Conservation (phyloP, 106 monocot genomes). For the Narthecium ossifragum region DNA sequence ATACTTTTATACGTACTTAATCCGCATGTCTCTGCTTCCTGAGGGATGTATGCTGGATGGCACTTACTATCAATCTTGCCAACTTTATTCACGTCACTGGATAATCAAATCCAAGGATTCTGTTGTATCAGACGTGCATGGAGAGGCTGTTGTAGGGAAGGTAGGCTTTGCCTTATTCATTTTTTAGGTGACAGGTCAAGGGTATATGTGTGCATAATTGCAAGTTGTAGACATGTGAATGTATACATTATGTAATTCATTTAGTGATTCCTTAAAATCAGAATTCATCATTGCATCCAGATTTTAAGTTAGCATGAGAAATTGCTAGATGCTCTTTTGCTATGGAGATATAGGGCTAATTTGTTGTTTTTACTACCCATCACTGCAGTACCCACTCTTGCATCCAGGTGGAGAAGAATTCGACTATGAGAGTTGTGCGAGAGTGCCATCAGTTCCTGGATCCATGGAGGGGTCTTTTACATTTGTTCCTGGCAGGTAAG, state of each 20-base stretch:
- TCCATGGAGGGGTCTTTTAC: conserved; percentile 86
- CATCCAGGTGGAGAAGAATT: conserved; percentile 54
- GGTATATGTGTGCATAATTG: neutral
- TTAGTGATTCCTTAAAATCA: no score
- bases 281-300: neutral
- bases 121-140: conserved; percentile 45
- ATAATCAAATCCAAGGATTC: conserved; percentile 38
- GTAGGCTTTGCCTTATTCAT: conserved; percentile 24
- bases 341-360: no score
- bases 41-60: conserved; percentile 69
- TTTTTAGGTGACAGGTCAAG: neutral
- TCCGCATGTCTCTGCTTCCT: conserved; percentile 68
- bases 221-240: neutral
- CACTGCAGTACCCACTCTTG: conserved; percentile 65
- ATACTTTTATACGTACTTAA: conserved; percentile 62
- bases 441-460: conserved; percentile 36
- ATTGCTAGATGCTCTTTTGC: neutral
- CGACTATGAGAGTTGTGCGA: conserved; percentile 84
- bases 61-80: conserved; percentile 54
- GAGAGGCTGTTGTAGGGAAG: conserved; percentile 81
- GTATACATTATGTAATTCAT: neutral
- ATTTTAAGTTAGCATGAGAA: neutral
- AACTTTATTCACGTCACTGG: conserved; percentile 85
- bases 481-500: conserved; percentile 99
- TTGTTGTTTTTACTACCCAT: conserved; percentile 11